Conservation (phyloP, 1,139 yeast species). For the Pneumocystis murina region DNA sequence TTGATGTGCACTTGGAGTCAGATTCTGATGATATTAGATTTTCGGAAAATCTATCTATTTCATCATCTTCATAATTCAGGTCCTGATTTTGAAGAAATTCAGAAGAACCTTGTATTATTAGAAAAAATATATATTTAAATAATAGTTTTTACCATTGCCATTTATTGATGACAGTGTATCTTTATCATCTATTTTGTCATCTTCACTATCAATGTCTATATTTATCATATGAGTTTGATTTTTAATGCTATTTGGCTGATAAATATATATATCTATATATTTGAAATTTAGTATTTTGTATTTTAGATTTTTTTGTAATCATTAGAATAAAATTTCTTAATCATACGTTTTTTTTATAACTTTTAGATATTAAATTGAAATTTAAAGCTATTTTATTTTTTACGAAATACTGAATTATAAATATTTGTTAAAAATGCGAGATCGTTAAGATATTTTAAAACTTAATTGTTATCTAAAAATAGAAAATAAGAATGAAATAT, state of each 20-base stretch:
- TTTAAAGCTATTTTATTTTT: not conserved
- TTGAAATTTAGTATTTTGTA: not conserved
- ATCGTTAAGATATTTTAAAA: not conserved
- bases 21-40: not conserved
- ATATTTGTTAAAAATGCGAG: too few relatives aligned
- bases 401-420: too few relatives aligned
- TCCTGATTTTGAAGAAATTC: conserved; percentile 4
- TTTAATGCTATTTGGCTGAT: not conserved
- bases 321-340: not conserved
- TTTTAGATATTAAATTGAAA: not conserved
- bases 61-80: not conserved
- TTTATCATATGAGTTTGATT: conserved; percentile 6
- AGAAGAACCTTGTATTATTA: conserved; percentile 11
- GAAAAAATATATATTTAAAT: conserved; percentile 12
- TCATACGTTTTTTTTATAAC: not conserved
- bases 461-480: not conserved
- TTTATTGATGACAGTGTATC: conserved; percentile 14
- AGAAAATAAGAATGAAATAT: too few relatives aligned
- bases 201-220: conserved; percentile 18
- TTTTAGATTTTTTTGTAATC: not conserved
- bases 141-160: conserved; percentile 14
- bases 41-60: not conserved
- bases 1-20: not conserved
- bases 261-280: not conserved
- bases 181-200: conserved; percentile 16